These are phyloP conservation scores for Barnettozyma hawaiiensis DNA, from an alignment of 1,139 yeast species.

Conservation along the genomic window DNA sequence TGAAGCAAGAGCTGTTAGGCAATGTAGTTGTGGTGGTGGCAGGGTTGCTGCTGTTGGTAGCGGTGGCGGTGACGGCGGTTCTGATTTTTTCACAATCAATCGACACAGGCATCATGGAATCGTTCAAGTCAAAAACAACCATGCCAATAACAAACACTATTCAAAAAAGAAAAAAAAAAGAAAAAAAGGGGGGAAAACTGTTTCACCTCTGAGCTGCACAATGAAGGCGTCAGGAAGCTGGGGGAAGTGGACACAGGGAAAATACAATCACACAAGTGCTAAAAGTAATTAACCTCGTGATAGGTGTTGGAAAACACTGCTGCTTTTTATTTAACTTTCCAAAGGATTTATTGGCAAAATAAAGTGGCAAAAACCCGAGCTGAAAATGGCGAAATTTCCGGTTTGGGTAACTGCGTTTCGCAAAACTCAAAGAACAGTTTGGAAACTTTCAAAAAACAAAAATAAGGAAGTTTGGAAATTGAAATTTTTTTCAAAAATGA, in stretches of 20 bases:
- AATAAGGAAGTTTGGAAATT: slow-evolving; percentile 1
- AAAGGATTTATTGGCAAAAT: neutral
- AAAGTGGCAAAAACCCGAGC: slow-evolving; percentile 1
- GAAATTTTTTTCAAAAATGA: neutral
- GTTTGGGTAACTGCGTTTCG: slow-evolving; percentile 5
- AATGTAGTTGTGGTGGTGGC: neutral
- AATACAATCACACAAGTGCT: slow-evolving; percentile 3
- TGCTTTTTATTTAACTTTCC: too few species aligned
- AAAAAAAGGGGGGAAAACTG: too few species aligned
- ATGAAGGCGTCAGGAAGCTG: slow-evolving; percentile 33
- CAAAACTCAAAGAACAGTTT: neutral
- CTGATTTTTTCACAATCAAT: slow-evolving; percentile 3
- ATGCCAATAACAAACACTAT: too few species aligned
- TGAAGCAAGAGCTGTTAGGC: slow-evolving; percentile 3
- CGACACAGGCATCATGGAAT: slow-evolving; percentile 14
- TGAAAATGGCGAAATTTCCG: slow-evolving; percentile 4
- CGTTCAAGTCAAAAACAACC: slow-evolving; percentile 10
- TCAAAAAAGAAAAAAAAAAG: slow-evolving; percentile 19
- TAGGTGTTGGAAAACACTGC: neutral
- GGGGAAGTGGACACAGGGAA: neutral
- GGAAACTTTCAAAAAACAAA: slow-evolving; percentile 2
- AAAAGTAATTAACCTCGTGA: slow-evolving; percentile 1
- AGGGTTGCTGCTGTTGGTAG: neutral
- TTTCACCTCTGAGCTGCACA: slow-evolving; percentile 31
- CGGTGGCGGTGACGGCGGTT: neutral